Conservation (phyloP, 768 basidiomycete genomes). For the Hemileccinum impolitum region DNA sequence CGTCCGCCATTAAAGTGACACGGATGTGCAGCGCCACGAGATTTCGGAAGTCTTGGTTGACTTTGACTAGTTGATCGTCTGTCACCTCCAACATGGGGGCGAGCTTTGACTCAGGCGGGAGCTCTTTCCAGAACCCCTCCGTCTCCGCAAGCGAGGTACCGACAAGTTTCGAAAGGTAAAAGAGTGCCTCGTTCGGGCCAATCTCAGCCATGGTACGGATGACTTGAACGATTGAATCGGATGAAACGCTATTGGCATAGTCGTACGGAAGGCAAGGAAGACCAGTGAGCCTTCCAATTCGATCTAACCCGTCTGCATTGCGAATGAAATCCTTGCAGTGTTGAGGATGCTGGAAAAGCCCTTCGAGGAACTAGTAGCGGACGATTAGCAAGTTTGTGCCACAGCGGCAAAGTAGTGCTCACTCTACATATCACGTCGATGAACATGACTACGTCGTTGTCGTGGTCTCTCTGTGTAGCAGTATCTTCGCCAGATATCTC, state of each 20-base stretch:
- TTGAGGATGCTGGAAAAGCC: conserved; percentile 86
- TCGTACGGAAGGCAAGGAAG: conserved; percentile 88
- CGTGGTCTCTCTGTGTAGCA: conserved; percentile 50
- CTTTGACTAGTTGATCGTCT: conserved; percentile 47
- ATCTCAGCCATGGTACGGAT: conserved; percentile 88
- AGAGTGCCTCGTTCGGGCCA: conserved; percentile 71
- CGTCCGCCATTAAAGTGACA: conserved; percentile 79
- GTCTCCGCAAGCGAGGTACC: conserved; percentile 68
- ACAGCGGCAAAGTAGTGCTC: conserved; percentile 24
- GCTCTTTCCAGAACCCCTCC: conserved; percentile 61
- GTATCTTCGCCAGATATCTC: conserved; percentile 32
- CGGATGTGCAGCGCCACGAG: conserved; percentile 76
- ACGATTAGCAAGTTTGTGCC: conserved; percentile 1
- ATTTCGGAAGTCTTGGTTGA: conserved; percentile 65
- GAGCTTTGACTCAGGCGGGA: conserved; percentile 57
- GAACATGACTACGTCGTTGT: conserved; percentile 73
- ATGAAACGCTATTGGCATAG: conserved; percentile 79
- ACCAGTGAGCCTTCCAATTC: conserved; percentile 72
- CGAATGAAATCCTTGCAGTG: conserved; percentile 90
- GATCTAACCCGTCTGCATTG: conserved; percentile 66
- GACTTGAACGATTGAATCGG: conserved; percentile 84
- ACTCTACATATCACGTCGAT: conserved; percentile 80
- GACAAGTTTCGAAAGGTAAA: conserved; percentile 67
- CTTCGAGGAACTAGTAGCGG: conserved; percentile 74
- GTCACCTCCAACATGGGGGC: conserved; percentile 53